phyloP scores from a whole-genome alignment of 106 monocot species.

The Gastrodia elata region DNA sequence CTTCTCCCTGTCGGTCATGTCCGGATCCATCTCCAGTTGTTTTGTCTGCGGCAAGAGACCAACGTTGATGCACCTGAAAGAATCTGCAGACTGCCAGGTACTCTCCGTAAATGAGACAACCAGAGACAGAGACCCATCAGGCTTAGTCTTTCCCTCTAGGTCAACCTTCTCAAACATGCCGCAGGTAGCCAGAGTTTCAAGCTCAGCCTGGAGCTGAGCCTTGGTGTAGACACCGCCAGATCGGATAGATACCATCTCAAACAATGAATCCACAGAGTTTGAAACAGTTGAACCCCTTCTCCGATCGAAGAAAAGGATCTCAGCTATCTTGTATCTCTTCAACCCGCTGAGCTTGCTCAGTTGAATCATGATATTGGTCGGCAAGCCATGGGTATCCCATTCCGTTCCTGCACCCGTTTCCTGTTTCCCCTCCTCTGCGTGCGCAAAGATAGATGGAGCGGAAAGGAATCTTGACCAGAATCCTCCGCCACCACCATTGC shows the following conservation, averaged over 20 bases:
- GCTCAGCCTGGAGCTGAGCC: constrained; percentile 74
- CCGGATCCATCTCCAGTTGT: constrained; percentile 71
- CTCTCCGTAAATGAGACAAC: constrained; percentile 78
- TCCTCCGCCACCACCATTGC: constrained; percentile 41
- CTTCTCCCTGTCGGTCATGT: constrained; percentile 96
- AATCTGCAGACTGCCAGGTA: constrained; percentile 87
- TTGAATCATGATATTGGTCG: constrained; percentile 60
- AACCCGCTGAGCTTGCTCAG: constrained; percentile 78
- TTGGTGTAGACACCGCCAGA: constrained; percentile 83
- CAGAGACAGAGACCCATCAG: constrained; percentile 65
- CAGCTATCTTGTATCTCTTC: constrained; percentile 87
- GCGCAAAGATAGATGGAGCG: constrained; percentile 27
- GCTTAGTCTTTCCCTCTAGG: constrained; percentile 77
- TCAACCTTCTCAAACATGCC: constrained; percentile 99
- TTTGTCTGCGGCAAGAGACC: constrained; percentile 79
- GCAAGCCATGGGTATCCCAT: constrained; percentile 87
- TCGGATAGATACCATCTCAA: constrained; percentile 93
- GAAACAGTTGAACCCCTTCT: constrained; percentile 26
- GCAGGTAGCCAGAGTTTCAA: constrained; percentile 78
- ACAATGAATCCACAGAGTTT: constrained; percentile 79
- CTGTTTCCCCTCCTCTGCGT: constrained; percentile 39
- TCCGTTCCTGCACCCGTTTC: constrained; percentile 21
- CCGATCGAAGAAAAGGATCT: constrained; percentile 79
- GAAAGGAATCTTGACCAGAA: constrained; percentile 77
- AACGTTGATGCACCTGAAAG: constrained; percentile 88